Percentiles rank a stretch among this genome's conserved stretches.
Conservation (phyloP, 2,329 filamentous ascomycete species). For the Escovopsis sp. region DNA sequence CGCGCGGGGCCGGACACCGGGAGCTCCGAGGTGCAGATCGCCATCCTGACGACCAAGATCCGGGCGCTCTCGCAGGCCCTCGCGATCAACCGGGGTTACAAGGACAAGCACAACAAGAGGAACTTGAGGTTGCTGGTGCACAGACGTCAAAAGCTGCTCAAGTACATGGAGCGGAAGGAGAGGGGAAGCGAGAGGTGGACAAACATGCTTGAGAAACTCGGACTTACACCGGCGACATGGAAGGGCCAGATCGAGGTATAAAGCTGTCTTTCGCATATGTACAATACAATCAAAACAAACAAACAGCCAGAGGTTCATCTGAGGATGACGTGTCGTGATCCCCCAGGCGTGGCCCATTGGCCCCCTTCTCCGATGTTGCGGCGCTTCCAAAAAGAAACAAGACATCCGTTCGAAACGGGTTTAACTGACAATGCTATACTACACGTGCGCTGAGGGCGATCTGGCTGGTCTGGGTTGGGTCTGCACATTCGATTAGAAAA, state of each 20-base stretch:
- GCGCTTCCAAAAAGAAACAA: conserved; percentile 9
- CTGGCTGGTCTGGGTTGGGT: conserved; percentile 9
- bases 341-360: conserved; percentile 6
- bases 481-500: conserved; percentile 48
- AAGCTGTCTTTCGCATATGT: conserved; percentile 29
- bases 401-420: conserved; percentile 14
- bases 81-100: conserved; percentile 51
- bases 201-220: conserved; percentile 69
- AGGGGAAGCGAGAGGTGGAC: conserved; percentile 83
- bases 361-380: conserved; percentile 14
- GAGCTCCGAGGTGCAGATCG: conserved; percentile 93
- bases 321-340: conserved; percentile 8
- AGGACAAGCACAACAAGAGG: conserved; percentile 88
- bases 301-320: conserved; percentile 9
- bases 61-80: conserved; percentile 61
- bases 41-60: conserved; percentile 90
- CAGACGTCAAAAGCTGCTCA: conserved; percentile 72
- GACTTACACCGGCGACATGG: conserved; percentile 78
- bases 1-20: conserved; percentile 87
- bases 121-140: conserved; percentile 79
- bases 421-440: conserved; percentile 28
- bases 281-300: conserved; percentile 22
- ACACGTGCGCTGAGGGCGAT: conserved; percentile 23
- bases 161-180: conserved; percentile 80
- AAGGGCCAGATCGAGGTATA: conserved; percentile 60